A percentile compares a stretch with the other conserved stretches of the same genome.
phyloP scores from a whole-genome alignment of 225 moss, liverwort and hornwort species.

The Anthoceros angustus region DNA sequence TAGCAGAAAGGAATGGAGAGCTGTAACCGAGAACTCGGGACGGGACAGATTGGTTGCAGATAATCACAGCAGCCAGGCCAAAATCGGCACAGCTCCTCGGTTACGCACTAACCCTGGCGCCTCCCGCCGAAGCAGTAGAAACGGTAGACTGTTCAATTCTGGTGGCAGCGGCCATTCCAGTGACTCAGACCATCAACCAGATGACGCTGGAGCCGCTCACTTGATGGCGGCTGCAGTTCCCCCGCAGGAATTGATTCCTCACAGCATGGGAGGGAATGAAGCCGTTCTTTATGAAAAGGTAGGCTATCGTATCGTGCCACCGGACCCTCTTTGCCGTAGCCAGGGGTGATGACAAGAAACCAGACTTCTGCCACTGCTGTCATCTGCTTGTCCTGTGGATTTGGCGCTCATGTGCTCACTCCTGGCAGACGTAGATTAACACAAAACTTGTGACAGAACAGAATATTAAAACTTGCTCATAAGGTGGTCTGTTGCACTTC shows the following conservation, averaged over 20 bases:
- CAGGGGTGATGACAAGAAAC: too few species aligned
- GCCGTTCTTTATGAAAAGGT: conserved; percentile 74
- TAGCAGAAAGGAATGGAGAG: conserved; percentile 84
- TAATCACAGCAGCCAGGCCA: conserved; percentile 37
- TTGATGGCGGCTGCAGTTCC: conserved; percentile 54
- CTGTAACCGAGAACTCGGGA: conserved; percentile 52
- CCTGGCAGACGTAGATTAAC: too few species aligned
- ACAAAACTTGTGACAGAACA: too few species aligned
- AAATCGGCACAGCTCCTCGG: conserved; percentile 40
- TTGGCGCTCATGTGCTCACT: too few species aligned
- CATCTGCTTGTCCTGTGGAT: too few species aligned
- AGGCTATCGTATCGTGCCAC: conserved; percentile 12
- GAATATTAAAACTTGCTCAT: too few species aligned
- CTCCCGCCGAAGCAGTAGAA: conserved; percentile 55
- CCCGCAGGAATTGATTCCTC: conserved; percentile 60
- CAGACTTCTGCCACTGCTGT: too few species aligned
- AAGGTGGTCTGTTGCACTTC: too few species aligned
- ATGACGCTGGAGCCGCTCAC: conserved; percentile 55
- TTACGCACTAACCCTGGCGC: conserved; percentile 51
- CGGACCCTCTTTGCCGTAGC: too few species aligned
- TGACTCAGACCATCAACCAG: conserved; percentile 84
- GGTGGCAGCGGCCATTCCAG: conserved; percentile 81
- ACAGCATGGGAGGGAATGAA: conserved; percentile 60
- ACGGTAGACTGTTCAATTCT: conserved; percentile 69
- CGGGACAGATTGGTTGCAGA: conserved; percentile 57